phyloP scores from a whole-genome alignment of 1,284 basidiomycete genomes.

The Irpex sp. region DNA sequence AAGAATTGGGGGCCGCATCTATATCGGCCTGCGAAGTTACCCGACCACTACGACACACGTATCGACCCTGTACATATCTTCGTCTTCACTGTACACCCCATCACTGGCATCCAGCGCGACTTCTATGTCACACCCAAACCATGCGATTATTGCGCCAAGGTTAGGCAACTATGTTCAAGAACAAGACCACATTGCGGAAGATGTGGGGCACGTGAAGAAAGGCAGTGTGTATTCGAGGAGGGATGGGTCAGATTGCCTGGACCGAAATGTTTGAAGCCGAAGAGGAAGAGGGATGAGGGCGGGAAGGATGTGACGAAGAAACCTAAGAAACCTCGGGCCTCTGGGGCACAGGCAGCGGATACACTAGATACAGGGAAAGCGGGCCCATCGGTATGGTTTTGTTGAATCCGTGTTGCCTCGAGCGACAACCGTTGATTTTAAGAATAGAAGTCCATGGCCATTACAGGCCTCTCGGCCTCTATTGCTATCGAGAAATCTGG shows the following conservation, averaged over 20 bases:
- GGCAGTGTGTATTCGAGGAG: slow-evolving; percentile 5
- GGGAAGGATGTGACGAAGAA: not conserved
- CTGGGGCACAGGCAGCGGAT: not conserved
- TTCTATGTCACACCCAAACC: slow-evolving; percentile 14
- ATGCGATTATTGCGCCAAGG: slow-evolving; percentile 13
- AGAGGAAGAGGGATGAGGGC: slow-evolving; percentile 6
- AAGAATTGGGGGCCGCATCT: slow-evolving; percentile 4
- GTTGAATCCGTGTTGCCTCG: too few species aligned
- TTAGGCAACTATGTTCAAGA: slow-evolving; percentile 13
- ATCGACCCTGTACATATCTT: slow-evolving; percentile 12
- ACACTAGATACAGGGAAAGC: not conserved
- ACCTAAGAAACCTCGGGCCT: not conserved
- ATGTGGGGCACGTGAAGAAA: slow-evolving; percentile 3
- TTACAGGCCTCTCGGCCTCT: too few species aligned
- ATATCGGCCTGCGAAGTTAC: slow-evolving; percentile 6
- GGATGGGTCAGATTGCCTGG: slow-evolving; percentile 12
- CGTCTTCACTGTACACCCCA: slow-evolving; percentile 2
- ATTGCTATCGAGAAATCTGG: too few species aligned
- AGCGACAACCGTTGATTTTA: too few species aligned
- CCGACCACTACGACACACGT: slow-evolving; percentile 4
- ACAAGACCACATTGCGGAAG: slow-evolving; percentile 10
- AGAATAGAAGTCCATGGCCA: too few species aligned
- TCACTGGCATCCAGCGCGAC: slow-evolving; percentile 5
- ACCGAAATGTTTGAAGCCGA: slow-evolving; percentile 11
- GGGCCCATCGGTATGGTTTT: too few species aligned